A percentile compares a stretch with the other conserved stretches of the same genome.
Evolutionary conservation across 345 rosid species (phyloP).

Genomic region (Chamaenerion angustifolium): DNA sequence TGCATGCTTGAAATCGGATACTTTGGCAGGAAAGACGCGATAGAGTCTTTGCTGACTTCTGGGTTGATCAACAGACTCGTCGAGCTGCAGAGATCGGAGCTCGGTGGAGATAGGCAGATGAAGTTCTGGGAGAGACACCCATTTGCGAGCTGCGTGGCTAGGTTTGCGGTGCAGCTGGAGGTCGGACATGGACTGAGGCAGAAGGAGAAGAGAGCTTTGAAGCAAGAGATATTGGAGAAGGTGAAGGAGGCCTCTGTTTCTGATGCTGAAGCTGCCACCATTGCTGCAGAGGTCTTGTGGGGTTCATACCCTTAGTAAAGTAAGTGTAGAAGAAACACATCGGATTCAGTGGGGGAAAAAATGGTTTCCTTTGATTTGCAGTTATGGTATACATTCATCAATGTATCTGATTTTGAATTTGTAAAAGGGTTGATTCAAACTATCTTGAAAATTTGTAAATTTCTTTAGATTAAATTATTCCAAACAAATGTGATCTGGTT

Average conservation of each 20-base stretch:
- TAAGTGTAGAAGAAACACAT: no score
- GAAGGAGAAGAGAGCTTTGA: slow-evolving; percentile 52
- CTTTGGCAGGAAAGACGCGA: slow-evolving; percentile 52
- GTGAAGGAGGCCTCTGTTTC: slow-evolving; percentile 31
- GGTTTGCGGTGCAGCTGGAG: slow-evolving; percentile 61
- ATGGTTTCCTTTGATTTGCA: no score
- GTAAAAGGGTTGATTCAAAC: no score
- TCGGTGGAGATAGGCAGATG: slow-evolving; percentile 34
- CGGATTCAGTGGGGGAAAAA: no score
- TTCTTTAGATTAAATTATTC: no score
- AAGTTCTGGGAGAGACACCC: slow-evolving; percentile 34
- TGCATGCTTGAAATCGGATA: slow-evolving; percentile 53
- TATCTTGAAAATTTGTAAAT: no score
- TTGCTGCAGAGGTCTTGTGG: slow-evolving; percentile 66
- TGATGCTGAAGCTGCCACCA: slow-evolving; percentile 55
- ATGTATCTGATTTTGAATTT: no score
- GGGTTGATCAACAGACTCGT: slow-evolving; percentile 33
- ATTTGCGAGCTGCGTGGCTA: slow-evolving; percentile 56
- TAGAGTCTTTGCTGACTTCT: slow-evolving; percentile 33
- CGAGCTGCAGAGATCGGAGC: slow-evolving; percentile 46
- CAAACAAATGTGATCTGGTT: no score
- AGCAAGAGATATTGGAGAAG: slow-evolving; percentile 32
- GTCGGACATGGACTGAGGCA: slow-evolving; percentile 64
- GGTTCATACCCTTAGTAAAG: slow-evolving; percentile 46
- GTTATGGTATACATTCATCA: no score